Base-by-base conservation (phyloP, 495 filamentous ascomycete species). In the Opeltia flavorubescens region DNA sequence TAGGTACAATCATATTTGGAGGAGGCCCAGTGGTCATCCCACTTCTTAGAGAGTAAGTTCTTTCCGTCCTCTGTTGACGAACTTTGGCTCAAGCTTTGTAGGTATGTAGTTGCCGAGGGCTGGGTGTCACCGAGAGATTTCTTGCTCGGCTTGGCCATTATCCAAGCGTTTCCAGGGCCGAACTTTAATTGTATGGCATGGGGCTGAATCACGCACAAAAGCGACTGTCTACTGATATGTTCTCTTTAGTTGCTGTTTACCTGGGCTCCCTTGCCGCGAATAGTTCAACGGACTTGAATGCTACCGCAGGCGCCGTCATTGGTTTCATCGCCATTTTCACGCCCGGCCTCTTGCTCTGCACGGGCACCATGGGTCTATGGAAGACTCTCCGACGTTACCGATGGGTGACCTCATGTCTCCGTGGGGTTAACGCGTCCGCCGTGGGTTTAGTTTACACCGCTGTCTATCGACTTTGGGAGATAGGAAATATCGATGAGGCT, bases 1-100 rank as follows among this genome's bases (percentile, higher is more conserved):
- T 4, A 36, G 34, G 34, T 6, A 41, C 38, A 5, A 77, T 86
- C 51, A 84, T 84, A 54, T 84, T 86, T 56, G 81, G 81, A 41
- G 81, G 81, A 11, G 81, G 81, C 2, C 81, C 81, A 1, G 81
- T 84, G 13, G 81, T 86, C 2, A 80, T 86, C 46, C 81, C 81
- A 0, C 66, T 84, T 3, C 65, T 84, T 8, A 21, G 38, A 20
- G 38, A 41, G 38, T 41, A 12, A 41, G 38, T 41, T 21, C 6
- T 23, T 9, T 9, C 5, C 9, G 21, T 4, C 21, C 2, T 41
- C 9, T 6, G 6, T n/a, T 18, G 4, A 7, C 12, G 5, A 17
- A 17, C 6, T 3, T 17, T 18, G n/a, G 15, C 20, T 6, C 15
- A n/a, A 36, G 12, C 15, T 1, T 17, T 69, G 78, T 21, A 71